Base-by-base conservation (phyloP, 2,329 filamentous ascomycete species). In the Trichoderma oligosporum region DNA sequence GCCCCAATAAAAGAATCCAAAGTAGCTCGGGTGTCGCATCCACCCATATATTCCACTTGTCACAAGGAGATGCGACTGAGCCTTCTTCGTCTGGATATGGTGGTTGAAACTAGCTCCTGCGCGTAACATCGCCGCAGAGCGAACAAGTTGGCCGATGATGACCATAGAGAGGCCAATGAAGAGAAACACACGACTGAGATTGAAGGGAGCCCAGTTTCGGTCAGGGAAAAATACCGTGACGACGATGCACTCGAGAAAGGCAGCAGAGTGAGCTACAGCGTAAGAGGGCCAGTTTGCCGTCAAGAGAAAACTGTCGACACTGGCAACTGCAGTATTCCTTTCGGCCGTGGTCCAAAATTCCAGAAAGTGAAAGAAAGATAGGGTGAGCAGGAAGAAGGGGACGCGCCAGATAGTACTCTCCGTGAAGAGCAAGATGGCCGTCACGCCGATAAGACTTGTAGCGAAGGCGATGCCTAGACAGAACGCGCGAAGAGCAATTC, bases 1-100 rank as follows among this genome's bases (percentile, higher is more conserved):
- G 0, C 89, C 91, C 93, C 93, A 99, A 85, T 91, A 97, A 73
- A 96, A 99, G 76, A 97, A 99, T 3, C 93, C 94, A 76, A 97
- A 97, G 74, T 99, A 99, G 59, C 88, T 88, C 11, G 94, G 94
- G 72, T 99, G 94, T 22, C 94, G 79, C 52, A 95, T 76, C 42
- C 81, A 71, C 7, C 77, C 76, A 71, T 97, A 99, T 31, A 97
- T 76, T 0, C 94, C 94, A 25, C 77, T 78, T 0, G 88, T 96
- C 2, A 99, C 89, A n/a, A 99, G 80, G 45, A 78, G 78, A 71
- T 99, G 94, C 1, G 83, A 84, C 7, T 73, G 71, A 4, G 84
- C 80, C 66, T 85, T 87, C 61, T 78, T 83, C 61, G 82, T 83
- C 72, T 94, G 90, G 7, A 97, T 85, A 31, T 85, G 84, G 65